Evolutionary conservation across 1,284 basidiomycete species (phyloP).

Genomic region (Trichosporon sp.): DNA sequence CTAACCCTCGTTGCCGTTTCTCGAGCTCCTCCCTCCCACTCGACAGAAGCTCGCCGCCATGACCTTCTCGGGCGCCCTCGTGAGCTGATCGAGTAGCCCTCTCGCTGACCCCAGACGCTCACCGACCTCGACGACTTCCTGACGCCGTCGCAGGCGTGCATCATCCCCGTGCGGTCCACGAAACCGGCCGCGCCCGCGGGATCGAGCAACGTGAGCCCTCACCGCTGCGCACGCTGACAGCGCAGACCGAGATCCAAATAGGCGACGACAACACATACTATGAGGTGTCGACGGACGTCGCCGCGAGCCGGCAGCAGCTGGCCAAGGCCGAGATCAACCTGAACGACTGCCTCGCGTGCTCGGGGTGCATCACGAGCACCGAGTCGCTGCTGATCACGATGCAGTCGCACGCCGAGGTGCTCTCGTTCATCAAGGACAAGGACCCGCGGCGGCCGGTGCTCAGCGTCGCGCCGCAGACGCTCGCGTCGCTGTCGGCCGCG

Average conservation of each 20-base stretch:
- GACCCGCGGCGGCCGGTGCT: conserved; percentile 64
- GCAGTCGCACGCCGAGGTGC: conserved; percentile 89
- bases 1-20: not conserved
- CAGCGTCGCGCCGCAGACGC: conserved; percentile 84
- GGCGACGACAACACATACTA: conserved; percentile 56
- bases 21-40: not conserved
- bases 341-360: conserved; percentile 76
- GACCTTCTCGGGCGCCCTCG: conserved; percentile 86
- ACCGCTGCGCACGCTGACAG: not conserved
- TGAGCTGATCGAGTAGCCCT: conserved; percentile 50
- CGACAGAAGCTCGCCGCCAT: conserved; percentile 51
- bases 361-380: conserved; percentile 96
- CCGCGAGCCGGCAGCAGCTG: conserved; percentile 57
- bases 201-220: conserved; percentile 9
- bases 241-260: conserved; percentile 76
- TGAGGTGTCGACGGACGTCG: conserved; percentile 41
- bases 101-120: conserved; percentile 30
- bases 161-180: conserved; percentile 71
- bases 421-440: conserved; percentile 60
- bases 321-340: conserved; percentile 89
- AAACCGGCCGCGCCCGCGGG: conserved; percentile 21
- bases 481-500: conserved; percentile 82
- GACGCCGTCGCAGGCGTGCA: conserved; percentile 93
- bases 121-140: conserved; percentile 98
- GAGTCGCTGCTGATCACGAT: conserved; percentile 96